These are phyloP conservation scores for Thyridium curvatum DNA, from an alignment of 2,329 filamentous ascomycete species.

Conservation along the genomic window DNA sequence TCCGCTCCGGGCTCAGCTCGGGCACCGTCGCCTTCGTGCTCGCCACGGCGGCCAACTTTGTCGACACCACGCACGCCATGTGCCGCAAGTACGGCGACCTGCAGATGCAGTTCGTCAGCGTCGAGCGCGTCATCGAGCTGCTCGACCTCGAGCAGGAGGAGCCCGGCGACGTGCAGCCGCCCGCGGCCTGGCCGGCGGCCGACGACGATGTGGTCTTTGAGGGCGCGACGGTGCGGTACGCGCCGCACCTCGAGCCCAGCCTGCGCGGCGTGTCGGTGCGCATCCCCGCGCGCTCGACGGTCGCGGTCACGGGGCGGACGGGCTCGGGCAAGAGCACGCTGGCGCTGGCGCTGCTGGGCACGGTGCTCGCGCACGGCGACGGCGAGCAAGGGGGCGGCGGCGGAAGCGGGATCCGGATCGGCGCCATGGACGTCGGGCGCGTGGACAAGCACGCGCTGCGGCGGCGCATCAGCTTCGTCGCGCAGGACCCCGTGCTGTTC, in stretches of 20 bases:
- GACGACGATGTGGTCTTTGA: conserved; percentile 70
- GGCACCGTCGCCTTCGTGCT: conserved; percentile 82
- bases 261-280: conserved; percentile 62
- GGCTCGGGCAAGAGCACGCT: conserved; percentile 82
- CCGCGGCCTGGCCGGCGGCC: conserved; percentile 69
- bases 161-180: conserved; percentile 62
- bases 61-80: conserved; percentile 63
- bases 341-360: conserved; percentile 52
- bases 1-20: conserved; percentile 68
- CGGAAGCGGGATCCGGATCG: conserved; percentile 38
- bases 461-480: conserved; percentile 54
- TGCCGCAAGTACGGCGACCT: conserved; percentile 78
- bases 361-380: conserved; percentile 38
- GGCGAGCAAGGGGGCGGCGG: conserved; percentile 2
- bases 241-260: conserved; percentile 68
- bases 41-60: conserved; percentile 63
- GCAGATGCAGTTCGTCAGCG: conserved; percentile 87
- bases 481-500: conserved; percentile 58
- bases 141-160: conserved; percentile 73
- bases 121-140: conserved; percentile 80
- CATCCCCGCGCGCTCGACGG: conserved; percentile 60
- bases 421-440: conserved; percentile 42
- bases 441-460: conserved; percentile 51
- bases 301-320: conserved; percentile 72
- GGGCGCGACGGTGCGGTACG: conserved; percentile 72